Base-by-base conservation (phyloP, 2,329 filamentous ascomycete genomes). In the Elsinoe ampelina region DNA sequence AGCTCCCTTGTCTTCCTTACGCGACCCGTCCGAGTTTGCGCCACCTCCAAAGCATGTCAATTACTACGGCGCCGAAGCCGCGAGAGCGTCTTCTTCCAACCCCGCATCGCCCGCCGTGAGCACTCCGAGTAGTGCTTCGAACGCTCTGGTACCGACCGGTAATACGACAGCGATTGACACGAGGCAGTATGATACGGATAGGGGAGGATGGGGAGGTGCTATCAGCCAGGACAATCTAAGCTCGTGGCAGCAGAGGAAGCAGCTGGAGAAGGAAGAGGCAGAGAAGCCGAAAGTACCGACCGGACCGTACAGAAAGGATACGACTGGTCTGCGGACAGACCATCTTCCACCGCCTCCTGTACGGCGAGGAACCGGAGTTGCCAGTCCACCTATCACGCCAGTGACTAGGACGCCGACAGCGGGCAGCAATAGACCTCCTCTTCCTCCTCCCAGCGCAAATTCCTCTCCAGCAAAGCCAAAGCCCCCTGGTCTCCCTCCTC, bases 1-100 rank as follows among this genome's bases (percentile, higher is more conserved):
- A 5, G 76, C 77, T 13, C 89, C 90, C 1, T 73, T 95, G 42
- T 77, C 82, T 7, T 77, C 81, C 2, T 77, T 95, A 30, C 84
- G 82, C 67, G 89, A 95, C 67, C 90, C 89, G 1, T 70, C 81
- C 1, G 80, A 82, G 13, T 95, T 95, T 67, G 89, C 81, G 1
- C 88, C 89, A 20, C 90, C 90, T 22, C 90, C 90, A 0, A 91
- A 82, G 64, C 86, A 80, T 60, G 70, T 75, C 57, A 74, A 75
- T 51, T 77, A 76, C 61, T 72, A 78, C 66, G 71, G 74, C 57
- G 48, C 48, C 15, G 71, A 70, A 12, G 70, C 68, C 5, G 71
- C 75, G 2, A 64, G 75, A 12, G 68, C 54, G 3, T 52, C 30
- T 8, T n/a, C 36, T 2, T 39, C 59, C n/a, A 52, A 41, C 45